Evolutionary conservation across 2,329 filamentous ascomycete genomes (phyloP).

Genomic region (Trichophyton rubrum): DNA sequence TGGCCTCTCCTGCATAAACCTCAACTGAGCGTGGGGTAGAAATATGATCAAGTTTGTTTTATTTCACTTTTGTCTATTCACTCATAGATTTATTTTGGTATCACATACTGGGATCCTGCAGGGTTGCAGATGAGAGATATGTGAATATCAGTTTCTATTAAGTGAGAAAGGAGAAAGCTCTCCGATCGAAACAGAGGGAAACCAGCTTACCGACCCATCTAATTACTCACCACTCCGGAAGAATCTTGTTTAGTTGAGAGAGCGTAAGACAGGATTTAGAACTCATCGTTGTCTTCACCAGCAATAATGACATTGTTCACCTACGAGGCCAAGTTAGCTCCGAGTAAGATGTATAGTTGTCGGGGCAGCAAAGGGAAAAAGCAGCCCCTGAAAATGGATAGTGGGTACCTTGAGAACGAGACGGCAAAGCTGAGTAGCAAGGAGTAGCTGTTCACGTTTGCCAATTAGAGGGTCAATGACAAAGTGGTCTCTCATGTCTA

Average conservation of each 20-base stretch:
- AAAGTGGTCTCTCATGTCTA: conserved; percentile 93
- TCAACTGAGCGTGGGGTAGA: background rate
- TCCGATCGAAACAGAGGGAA: background rate
- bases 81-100: background rate
- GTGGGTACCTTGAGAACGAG: conserved; percentile 78
- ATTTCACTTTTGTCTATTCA: background rate
- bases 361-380: background rate
- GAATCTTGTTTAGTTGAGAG: background rate
- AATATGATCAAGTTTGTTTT: background rate
- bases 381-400: background rate
- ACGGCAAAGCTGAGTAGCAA: conserved; percentile 91
- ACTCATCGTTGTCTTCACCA: conserved; percentile 76
- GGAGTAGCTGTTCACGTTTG: conserved; percentile 90
- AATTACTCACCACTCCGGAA: background rate
- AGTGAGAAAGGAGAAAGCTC: background rate
- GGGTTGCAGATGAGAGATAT: background rate
- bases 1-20: background rate
- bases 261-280: conserved; percentile 38
- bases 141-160: background rate
- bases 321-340: conserved; percentile 23
- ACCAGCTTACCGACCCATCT: background rate
- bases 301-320: conserved; percentile 91
- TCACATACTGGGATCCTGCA: background rate
- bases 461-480: conserved; percentile 97
- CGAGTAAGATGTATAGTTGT: background rate